Conservation (phyloP, 805 yeast species). For the Saturnispora quitensis region DNA sequence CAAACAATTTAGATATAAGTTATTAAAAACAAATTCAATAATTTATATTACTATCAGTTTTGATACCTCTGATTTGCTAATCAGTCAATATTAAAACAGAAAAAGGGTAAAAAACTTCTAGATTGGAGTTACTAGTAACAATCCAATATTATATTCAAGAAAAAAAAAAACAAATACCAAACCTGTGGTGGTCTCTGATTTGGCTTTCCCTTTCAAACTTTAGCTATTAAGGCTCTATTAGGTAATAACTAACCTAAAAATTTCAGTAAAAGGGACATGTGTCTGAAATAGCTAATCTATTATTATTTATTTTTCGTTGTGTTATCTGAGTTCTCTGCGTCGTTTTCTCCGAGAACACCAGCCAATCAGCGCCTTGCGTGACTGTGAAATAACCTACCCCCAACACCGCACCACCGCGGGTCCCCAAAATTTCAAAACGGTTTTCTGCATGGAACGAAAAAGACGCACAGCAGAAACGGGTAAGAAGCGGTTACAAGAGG, state of each 20-base stretch:
- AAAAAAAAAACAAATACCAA: neutral
- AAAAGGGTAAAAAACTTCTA: neutral
- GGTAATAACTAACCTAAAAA: neutral
- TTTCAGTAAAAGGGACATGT: conserved; percentile 1
- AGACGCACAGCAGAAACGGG: neutral
- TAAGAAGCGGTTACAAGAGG: neutral
- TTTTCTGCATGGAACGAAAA: neutral
- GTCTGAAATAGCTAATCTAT: neutral
- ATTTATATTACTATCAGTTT: neutral
- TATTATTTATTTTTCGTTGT: neutral
- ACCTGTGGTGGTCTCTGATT: neutral
- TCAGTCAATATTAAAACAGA: neutral
- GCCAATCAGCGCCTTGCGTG: neutral
- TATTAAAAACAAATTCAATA: neutral
- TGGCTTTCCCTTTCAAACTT: neutral
- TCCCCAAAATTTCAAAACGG: neutral
- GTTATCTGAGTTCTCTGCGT: conserved; percentile 1
- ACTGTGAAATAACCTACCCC: neutral
- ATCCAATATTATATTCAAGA: neutral
- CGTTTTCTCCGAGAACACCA: neutral
- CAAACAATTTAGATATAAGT: neutral
- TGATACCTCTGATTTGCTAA: neutral
- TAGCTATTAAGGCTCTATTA: neutral
- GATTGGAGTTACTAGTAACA: neutral
- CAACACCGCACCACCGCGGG: neutral